A percentile compares a stretch with the other conserved stretches of the same genome.
Evolutionary conservation across 805 yeast genomes (phyloP).

Genomic region (Wickerhamomyces pijperi): DNA sequence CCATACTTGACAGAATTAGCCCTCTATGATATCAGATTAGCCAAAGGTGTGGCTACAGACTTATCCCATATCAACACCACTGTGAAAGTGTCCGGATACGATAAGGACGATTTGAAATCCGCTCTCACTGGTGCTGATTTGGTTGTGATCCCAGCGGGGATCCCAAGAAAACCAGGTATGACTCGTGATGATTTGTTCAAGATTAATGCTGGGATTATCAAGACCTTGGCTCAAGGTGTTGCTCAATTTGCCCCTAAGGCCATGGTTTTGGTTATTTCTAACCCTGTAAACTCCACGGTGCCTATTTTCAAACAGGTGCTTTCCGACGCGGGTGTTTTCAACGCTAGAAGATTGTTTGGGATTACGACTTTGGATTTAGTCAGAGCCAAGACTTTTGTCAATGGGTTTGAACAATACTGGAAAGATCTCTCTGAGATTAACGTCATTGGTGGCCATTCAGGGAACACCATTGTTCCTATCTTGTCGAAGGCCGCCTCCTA

Average conservation of each 20-base stretch:
- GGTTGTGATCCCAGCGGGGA: constrained; percentile 64
- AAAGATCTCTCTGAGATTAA: constrained; percentile 37
- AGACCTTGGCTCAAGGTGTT: constrained; percentile 61
- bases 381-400: constrained; percentile 58
- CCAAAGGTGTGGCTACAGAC: constrained; percentile 85
- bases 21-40: constrained; percentile 74
- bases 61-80: constrained; percentile 72
- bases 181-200: constrained; percentile 82
- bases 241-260: constrained; percentile 67
- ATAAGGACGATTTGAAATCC: constrained; percentile 34
- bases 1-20: constrained; percentile 51
- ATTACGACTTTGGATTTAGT: constrained; percentile 84
- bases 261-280: constrained; percentile 71
- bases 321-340: constrained; percentile 51
- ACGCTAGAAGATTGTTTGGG: constrained; percentile 72
- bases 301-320: constrained; percentile 80
- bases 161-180: constrained; percentile 93
- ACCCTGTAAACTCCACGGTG: constrained; percentile 90
- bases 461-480: constrained; percentile 87
- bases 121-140: constrained; percentile 34
- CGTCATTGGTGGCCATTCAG: constrained; percentile 92
- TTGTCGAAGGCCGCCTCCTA: constrained; percentile 14
- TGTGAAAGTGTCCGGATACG: constrained; percentile 43
- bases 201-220: constrained; percentile 74
- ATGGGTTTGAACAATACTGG: constrained; percentile 34